phyloP scores from a whole-genome alignment of 2,329 filamentous ascomycete species.

The Penicillium thymicola region DNA sequence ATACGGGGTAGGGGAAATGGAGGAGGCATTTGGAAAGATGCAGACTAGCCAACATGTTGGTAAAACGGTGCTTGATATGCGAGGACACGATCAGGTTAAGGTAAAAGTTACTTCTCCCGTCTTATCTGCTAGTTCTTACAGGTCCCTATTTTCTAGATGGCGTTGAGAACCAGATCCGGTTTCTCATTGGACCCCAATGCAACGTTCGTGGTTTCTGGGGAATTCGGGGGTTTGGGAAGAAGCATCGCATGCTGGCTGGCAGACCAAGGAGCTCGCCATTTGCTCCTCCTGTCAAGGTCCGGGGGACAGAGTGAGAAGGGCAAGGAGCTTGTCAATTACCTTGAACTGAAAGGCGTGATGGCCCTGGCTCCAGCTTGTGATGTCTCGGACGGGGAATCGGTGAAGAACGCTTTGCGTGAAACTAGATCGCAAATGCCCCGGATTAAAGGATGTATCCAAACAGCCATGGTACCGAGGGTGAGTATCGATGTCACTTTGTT shows the following conservation, averaged over 20 bases:
- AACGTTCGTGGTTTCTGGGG: conserved; percentile 35
- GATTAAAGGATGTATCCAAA: conserved; percentile 29
- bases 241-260: conserved; percentile 33
- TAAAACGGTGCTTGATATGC: conserved; percentile 6
- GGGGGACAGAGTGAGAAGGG: not conserved
- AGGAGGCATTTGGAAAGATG: conserved; percentile 9
- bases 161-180: not conserved
- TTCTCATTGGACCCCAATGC: conserved; percentile 7
- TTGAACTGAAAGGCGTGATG: not conserved
- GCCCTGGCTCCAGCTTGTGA: conserved; percentile 22
- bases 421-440: conserved; percentile 18
- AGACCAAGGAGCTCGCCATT: conserved; percentile 31
- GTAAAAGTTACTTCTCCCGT: not conserved
- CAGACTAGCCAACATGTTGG: conserved; percentile 1
- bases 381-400: conserved; percentile 26
- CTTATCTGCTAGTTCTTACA: not conserved
- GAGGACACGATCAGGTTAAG: not conserved
- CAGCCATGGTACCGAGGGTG: conserved; percentile 20
- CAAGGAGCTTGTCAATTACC: not conserved
- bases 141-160: not conserved
- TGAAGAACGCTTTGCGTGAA: conserved; percentile 11
- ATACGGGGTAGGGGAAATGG: not conserved
- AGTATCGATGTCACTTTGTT: not conserved
- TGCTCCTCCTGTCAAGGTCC: conserved; percentile 27
- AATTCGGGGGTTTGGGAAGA: conserved; percentile 33